Percentiles rank a stretch among this genome's conserved stretches.
phyloP scores from a whole-genome alignment of 2,329 filamentous ascomycete genomes.

The Endothia cerciana region DNA sequence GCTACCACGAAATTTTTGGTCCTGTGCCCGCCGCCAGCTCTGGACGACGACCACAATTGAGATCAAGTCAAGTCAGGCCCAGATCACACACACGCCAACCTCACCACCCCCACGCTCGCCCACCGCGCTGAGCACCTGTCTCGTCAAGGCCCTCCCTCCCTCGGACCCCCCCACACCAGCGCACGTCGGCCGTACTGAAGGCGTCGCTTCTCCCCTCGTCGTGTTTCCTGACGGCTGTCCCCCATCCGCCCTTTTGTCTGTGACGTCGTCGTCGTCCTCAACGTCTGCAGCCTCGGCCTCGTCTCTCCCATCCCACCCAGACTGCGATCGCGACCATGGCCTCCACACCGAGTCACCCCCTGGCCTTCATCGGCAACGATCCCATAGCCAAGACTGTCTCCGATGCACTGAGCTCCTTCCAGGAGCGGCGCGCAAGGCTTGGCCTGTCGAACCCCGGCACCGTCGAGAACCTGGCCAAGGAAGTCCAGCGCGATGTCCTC shows the following conservation, averaged over 20 bases:
- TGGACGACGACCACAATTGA: constrained; percentile 18
- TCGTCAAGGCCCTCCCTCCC: background rate
- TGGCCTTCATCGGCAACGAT: constrained; percentile 74
- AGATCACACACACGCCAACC: constrained; percentile 20
- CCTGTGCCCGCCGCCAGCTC: constrained; percentile 20
- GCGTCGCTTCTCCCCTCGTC: constrained; percentile 13
- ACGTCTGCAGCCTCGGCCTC: constrained; percentile 19
- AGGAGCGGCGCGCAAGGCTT: constrained; percentile 82
- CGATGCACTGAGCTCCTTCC: constrained; percentile 81
- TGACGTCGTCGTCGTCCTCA: constrained; percentile 32
- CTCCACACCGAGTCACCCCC: constrained; percentile 51
- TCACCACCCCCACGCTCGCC: constrained; percentile 12
- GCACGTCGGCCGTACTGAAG: background rate
- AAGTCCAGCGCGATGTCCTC: constrained; percentile 95
- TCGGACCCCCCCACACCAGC: background rate
- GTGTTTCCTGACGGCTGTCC: constrained; percentile 21
- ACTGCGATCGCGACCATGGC: constrained; percentile 50
- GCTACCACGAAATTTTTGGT: constrained; percentile 31
- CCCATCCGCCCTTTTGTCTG: constrained; percentile 26
- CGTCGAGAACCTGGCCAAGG: constrained; percentile 80
- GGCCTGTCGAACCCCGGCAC: constrained; percentile 91
- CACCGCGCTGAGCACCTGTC: constrained; percentile 6
- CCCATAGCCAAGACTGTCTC: constrained; percentile 69
- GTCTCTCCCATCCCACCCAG: background rate
- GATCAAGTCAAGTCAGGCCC: constrained; percentile 10